Base-by-base conservation (phyloP, 2,329 filamentous ascomycete species). In the Clonostachys rosea region DNA sequence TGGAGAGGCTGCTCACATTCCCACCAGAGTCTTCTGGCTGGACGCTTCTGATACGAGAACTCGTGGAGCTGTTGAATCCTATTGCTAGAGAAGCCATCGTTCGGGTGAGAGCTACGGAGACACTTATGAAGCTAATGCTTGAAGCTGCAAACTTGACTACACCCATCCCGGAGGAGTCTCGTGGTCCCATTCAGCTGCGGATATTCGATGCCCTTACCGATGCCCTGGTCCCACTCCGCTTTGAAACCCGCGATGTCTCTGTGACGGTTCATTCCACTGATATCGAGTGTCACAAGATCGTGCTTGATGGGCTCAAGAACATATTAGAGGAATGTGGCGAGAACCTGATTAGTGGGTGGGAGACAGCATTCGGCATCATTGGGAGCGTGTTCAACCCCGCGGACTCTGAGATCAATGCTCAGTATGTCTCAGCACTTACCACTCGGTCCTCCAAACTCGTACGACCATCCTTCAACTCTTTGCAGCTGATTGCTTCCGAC, bases 401-500 rank as follows among this genome's bases (percentile, higher is more conserved):
- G 20, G 50, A 62, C n/a, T 68, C 69, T 17, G 62, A 59, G 33
- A 54, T 52, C 17, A 61, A 58, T 8, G 52, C 58, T 12, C 51
- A 54, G 9, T 59, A 62, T 43, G 58, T 64, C 3, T 61, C 61
- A 3, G 56, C 63, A 1, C 63, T 82, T 2, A 69, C 66, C 34
- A 83, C 79, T 7, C 70, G 77, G 43, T 92, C 91, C 12, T 76
- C 83, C 41, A 86, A 85, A 53, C 78, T 97, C 18, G 87, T 96
- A 45, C 81, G 91, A 51, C 86, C 89, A 14, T 88, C 92, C 0
- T 99, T 99, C 63, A 87, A 83, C 53, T 95, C 91, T 3, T 73
- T 95, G 12, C 90, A 97, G 62, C 81, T 99, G 4, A 87, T 99
- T 42, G 95, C 91, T 64, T 96, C 94, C 1, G 94, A 99, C 64